Percentiles rank a stretch among this genome's conserved stretches.
Evolutionary conservation across 2,329 filamentous ascomycete genomes (phyloP).

Genomic region (Fusarium equiseti): DNA sequence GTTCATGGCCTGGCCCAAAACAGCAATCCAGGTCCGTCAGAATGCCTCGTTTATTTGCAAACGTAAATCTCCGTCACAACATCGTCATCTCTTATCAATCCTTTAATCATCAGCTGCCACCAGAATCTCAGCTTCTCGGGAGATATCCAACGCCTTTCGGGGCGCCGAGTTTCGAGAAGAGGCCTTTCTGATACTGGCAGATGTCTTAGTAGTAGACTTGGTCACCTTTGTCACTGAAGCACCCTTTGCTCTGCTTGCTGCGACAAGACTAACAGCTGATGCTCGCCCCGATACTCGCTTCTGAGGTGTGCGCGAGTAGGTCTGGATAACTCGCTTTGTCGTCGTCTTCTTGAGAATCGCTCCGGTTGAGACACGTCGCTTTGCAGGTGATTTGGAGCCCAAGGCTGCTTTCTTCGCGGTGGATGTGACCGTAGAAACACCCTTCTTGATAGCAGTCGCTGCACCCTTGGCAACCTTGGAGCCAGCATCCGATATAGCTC

Average conservation of each 20-base stretch:
- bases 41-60: constrained; percentile 36
- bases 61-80: constrained; percentile 14
- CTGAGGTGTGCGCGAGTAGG: constrained; percentile 46
- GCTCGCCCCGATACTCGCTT: constrained; percentile 36
- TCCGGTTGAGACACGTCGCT: constrained; percentile 45
- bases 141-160: constrained; percentile 39
- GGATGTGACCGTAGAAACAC: constrained; percentile 51
- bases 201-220: constrained; percentile 33
- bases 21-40: constrained; percentile 23
- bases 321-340: constrained; percentile 49
- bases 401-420: constrained; percentile 47
- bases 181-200: constrained; percentile 29
- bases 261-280: constrained; percentile 41
- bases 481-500: constrained; percentile 52
- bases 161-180: constrained; percentile 27
- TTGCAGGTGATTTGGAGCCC: constrained; percentile 44
- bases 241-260: constrained; percentile 24
- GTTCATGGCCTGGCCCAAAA: constrained; percentile 12
- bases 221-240: constrained; percentile 29
- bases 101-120: constrained; percentile 37
- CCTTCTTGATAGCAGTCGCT: constrained; percentile 54
- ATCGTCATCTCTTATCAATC: constrained; percentile 17
- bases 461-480: constrained; percentile 55
- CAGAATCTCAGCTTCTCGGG: constrained; percentile 39
- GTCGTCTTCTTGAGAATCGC: constrained; percentile 48